Evolutionary conservation across 305 asterid species (phyloP).

Genomic region (Fraxinus sp.): DNA sequence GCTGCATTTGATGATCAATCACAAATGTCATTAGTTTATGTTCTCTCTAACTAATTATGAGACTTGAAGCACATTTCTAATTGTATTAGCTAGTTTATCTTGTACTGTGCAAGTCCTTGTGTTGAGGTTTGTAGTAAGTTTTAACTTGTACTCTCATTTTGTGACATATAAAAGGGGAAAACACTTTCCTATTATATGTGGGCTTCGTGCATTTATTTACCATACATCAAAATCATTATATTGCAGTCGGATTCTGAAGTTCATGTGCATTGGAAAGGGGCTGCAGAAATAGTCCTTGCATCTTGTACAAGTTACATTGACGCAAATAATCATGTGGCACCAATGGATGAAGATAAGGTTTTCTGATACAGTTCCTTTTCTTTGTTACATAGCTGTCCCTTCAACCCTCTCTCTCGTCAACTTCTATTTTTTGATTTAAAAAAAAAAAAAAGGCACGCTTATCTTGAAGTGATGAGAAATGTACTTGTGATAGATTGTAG

Average conservation of each 20-base stretch:
- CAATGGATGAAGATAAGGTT: conserved; percentile 72
- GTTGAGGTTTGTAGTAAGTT: not conserved
- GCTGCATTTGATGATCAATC: not conserved
- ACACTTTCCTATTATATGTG: not conserved
- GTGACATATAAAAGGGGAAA: not conserved
- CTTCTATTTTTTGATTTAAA: not conserved
- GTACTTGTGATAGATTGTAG: conserved; percentile 10
- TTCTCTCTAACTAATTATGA: not conserved
- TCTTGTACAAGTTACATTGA: conserved; percentile 71
- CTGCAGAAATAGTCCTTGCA: conserved; percentile 87
- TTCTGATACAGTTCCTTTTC: conserved; percentile 2
- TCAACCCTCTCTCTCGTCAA: not conserved
- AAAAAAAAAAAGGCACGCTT: not conserved
- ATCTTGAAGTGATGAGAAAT: not conserved
- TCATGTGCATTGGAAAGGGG: conserved; percentile 95
- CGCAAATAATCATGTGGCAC: conserved; percentile 49
- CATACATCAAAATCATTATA: conserved; percentile 6
- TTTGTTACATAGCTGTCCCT: not conserved
- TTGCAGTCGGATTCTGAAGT: conserved; percentile 64
- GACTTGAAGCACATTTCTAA: not conserved
- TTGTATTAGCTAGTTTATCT: not conserved
- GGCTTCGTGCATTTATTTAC: conserved; percentile 5
- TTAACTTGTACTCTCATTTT: not conserved
- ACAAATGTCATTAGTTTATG: not conserved
- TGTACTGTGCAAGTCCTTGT: not conserved